phyloP scores from a whole-genome alignment of 345 rosid species.

The Populus simonii region DNA sequence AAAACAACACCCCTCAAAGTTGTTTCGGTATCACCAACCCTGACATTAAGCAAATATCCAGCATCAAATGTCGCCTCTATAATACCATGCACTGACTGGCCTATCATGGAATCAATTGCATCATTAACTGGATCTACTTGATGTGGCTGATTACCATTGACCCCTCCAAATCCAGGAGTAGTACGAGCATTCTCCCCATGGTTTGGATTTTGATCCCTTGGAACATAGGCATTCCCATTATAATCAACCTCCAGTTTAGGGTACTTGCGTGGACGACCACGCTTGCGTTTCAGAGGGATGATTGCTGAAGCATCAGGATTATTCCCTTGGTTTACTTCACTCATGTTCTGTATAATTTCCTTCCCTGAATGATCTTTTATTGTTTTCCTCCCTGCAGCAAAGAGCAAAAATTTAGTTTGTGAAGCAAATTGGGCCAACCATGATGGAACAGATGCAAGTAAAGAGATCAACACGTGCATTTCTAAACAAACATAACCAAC shows the following conservation, averaged over 20 bases:
- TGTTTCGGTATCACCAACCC: slow-evolving; percentile 53
- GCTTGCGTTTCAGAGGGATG: slow-evolving; percentile 57
- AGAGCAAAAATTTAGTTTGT: background rate
- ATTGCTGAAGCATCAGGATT: slow-evolving; percentile 40
- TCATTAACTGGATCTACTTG: slow-evolving; percentile 27
- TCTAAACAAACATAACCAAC: background rate
- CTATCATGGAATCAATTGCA: slow-evolving; percentile 48
- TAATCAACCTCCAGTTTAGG: slow-evolving; percentile 29
- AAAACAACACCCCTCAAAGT: slow-evolving; percentile 77
- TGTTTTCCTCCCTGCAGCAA: slow-evolving; percentile 19
- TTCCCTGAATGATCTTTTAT: background rate
- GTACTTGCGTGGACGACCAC: slow-evolving; percentile 84
- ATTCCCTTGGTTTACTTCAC: slow-evolving; percentile 43
- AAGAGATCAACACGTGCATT: background rate
- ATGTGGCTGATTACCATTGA: slow-evolving; percentile 33
- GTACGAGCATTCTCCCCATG: slow-evolving; percentile 28
- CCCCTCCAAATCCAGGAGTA: slow-evolving; percentile 33
- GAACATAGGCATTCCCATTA: slow-evolving; percentile 17
- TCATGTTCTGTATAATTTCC: slow-evolving; percentile 31
- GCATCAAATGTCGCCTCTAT: slow-evolving; percentile 71
- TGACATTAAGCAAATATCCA: slow-evolving; percentile 73
- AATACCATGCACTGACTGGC: slow-evolving; percentile 69
- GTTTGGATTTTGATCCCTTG: slow-evolving; percentile 25
- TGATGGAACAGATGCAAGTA: too few relatives aligned
- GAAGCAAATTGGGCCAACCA: slow-evolving; percentile 8